Evolutionary conservation across 148 eudicot species (phyloP).

Genomic region (Rhododendron kiyosumense): DNA sequence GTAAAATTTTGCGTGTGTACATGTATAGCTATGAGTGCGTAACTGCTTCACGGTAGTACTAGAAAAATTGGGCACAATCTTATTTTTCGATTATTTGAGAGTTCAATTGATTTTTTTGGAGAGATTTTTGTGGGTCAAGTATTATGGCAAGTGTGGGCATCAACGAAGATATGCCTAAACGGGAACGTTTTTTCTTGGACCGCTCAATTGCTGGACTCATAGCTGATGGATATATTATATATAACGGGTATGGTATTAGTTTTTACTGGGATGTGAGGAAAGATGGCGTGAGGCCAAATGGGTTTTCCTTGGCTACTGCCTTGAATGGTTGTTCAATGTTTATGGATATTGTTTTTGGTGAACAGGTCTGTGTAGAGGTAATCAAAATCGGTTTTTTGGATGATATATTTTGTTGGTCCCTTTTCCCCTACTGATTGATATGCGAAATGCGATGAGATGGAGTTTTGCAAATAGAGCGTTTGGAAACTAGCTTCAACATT

Average conservation of each 20-base stretch:
- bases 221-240: constrained; percentile 25
- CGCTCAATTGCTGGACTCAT: constrained; percentile 29
- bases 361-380: constrained; percentile 30
- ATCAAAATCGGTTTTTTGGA: constrained; percentile 20
- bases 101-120: too few species aligned
- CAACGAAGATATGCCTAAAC: constrained; percentile 27
- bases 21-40: not conserved
- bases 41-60: not conserved
- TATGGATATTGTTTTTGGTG: too few species aligned
- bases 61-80: not conserved
- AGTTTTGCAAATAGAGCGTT: too few species aligned
- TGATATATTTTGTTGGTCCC: constrained; percentile 17
- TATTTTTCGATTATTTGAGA: too few species aligned
- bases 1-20: not conserved
- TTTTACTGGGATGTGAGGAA: constrained; percentile 30
- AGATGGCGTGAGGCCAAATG: constrained; percentile 20
- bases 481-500: too few species aligned
- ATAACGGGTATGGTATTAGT: constrained; percentile 15
- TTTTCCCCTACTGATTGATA: too few species aligned
- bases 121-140: not conserved
- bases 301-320: constrained; percentile 12
- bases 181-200: constrained; percentile 46
- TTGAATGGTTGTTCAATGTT: constrained; percentile 31
- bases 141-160: constrained; percentile 28
- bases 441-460: too few species aligned